These are phyloP conservation scores for Nitzschia sp. DNA, from an alignment of 108 stramenopile species.

Conservation along the genomic window DNA sequence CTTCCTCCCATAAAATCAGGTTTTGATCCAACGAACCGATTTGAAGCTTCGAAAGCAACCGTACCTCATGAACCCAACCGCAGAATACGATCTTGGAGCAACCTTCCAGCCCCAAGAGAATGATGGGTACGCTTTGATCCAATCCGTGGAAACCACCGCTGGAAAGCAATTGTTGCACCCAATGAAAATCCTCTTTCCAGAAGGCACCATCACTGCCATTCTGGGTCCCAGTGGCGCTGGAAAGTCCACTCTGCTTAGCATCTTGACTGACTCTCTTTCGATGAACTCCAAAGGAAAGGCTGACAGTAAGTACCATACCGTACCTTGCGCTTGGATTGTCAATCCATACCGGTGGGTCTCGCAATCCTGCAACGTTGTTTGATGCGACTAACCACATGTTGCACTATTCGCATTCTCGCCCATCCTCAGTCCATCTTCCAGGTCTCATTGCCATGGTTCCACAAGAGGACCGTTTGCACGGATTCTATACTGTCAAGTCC, in stretches of 20 bases:
- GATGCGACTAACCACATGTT: neutral
- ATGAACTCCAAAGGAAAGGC: conserved; percentile 37
- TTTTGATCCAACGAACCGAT: too few species aligned
- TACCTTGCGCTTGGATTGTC: neutral
- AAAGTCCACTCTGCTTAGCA: conserved; percentile 53
- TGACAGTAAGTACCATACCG: conserved; percentile 36
- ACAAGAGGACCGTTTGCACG: conserved; percentile 50
- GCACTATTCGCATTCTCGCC: neutral
- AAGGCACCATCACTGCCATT: conserved; percentile 52
- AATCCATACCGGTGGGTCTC: neutral
- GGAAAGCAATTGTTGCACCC: conserved; percentile 34
- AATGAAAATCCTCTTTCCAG: conserved; percentile 49
- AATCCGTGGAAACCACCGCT: conserved; percentile 11
- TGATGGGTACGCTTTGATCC: conserved; percentile 23
- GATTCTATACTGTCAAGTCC: conserved; percentile 54
- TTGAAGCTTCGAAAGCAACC: too few species aligned
- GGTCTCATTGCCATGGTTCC: conserved; percentile 49
- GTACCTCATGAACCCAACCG: neutral
- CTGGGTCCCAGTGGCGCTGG: conserved; percentile 56
- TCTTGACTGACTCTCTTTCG: conserved; percentile 40
- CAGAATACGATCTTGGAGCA: neutral
- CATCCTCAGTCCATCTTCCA: conserved; percentile 40
- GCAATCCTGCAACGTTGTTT: neutral
- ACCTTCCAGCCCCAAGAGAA: conserved; percentile 7
- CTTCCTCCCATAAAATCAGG: too few species aligned